A percentile compares a stretch with the other conserved stretches of the same genome.
These are phyloP conservation scores for Hypoxylon rubiginosum DNA, from an alignment of 2,329 filamentous ascomycete species.

Conservation along the genomic window DNA sequence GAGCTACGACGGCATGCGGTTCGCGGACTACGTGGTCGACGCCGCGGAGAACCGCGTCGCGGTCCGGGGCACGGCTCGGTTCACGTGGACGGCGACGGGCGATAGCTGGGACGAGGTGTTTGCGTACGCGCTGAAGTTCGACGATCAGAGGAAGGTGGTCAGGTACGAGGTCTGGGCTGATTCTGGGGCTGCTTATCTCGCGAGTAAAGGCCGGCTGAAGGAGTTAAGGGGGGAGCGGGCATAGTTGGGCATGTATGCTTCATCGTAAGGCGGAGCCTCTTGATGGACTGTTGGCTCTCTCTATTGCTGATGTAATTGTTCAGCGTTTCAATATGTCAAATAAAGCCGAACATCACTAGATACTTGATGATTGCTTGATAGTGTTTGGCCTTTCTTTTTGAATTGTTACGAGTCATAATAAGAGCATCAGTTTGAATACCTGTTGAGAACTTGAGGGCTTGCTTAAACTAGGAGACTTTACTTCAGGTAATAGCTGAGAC, in stretches of 20 bases:
- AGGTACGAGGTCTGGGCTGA: slow-evolving; percentile 57
- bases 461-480: too few species aligned
- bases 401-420: too few species aligned
- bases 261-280: too few species aligned
- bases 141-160: slow-evolving; percentile 45
- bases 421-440: too few species aligned
- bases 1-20: slow-evolving; percentile 51
- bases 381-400: too few species aligned
- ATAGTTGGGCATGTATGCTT: background rate
- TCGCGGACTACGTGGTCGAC: slow-evolving; percentile 47
- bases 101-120: slow-evolving; percentile 55
- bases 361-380: too few species aligned
- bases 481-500: too few species aligned
- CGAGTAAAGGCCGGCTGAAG: slow-evolving; percentile 71
- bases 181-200: slow-evolving; percentile 57
- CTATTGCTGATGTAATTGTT: too few species aligned
- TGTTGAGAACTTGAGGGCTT: too few species aligned
- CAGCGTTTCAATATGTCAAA: too few species aligned
- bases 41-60: slow-evolving; percentile 46
- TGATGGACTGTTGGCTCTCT: too few species aligned
- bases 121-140: slow-evolving; percentile 52
- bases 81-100: slow-evolving; percentile 52
- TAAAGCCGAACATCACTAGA: too few species aligned
- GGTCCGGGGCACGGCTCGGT: slow-evolving; percentile 50
- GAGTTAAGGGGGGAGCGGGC: slow-evolving; percentile 2